Evolutionary conservation across 176 grass and related monocot genomes (phyloP).

Genomic region (Carex scoparia): DNA sequence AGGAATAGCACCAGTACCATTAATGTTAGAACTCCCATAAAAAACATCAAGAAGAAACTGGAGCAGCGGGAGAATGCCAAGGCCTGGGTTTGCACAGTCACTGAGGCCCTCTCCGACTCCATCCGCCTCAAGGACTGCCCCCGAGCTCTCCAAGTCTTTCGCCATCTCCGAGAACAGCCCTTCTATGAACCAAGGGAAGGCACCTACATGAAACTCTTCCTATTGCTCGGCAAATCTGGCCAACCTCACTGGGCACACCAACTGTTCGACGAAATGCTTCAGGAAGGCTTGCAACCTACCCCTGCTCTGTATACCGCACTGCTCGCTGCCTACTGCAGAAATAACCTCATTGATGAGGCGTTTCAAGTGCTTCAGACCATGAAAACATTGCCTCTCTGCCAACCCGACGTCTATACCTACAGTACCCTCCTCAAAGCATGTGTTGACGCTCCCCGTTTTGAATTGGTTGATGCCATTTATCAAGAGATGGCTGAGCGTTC

Average conservation of each 20-base stretch:
- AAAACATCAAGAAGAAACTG: slow-evolving; percentile 71
- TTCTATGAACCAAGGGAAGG: slow-evolving; percentile 81
- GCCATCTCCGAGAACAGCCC: slow-evolving; percentile 68
- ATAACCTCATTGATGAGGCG: slow-evolving; percentile 54
- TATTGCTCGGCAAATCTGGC: slow-evolving; percentile 57
- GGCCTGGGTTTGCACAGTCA: slow-evolving; percentile 87
- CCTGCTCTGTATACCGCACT: slow-evolving; percentile 71
- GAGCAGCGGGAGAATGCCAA: slow-evolving; percentile 45
- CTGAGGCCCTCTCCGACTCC: slow-evolving; percentile 60
- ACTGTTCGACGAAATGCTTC: slow-evolving; percentile 58
- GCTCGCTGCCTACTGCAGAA: slow-evolving; percentile 58
- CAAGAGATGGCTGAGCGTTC: slow-evolving; percentile 61
- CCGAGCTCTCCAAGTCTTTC: slow-evolving; percentile 69
- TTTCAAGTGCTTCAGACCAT: slow-evolving; percentile 52
- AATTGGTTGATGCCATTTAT: slow-evolving; percentile 58
- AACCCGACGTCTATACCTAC: slow-evolving; percentile 90
- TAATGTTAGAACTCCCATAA: slow-evolving; percentile 28
- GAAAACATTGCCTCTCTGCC: slow-evolving; percentile 58
- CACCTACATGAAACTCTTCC: slow-evolving; percentile 82
- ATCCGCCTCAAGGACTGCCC: slow-evolving; percentile 56
- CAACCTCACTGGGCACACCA: slow-evolving; percentile 43
- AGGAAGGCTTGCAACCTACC: slow-evolving; percentile 55
- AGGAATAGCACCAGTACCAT: not conserved
- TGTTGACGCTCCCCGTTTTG: slow-evolving; percentile 45
- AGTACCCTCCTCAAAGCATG: slow-evolving; percentile 84